phyloP scores from a whole-genome alignment of 371 early-diverging fungal genomes.

The Smittium mucronatum region DNA sequence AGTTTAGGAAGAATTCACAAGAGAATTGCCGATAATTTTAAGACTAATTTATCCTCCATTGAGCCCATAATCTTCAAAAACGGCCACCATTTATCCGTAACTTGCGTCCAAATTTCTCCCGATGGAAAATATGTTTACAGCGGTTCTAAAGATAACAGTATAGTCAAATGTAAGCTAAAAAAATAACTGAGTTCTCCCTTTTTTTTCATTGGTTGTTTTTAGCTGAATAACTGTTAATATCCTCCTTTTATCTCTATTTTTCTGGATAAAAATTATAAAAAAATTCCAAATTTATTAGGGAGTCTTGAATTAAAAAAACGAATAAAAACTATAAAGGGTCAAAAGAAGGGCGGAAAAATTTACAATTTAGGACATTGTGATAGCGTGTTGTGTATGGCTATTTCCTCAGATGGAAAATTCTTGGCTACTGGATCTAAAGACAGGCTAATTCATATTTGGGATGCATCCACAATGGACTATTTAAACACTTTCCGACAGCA shows the following conservation, averaged over 20 bases:
- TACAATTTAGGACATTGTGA: slow-evolving; percentile 58
- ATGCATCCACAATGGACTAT: slow-evolving; percentile 52
- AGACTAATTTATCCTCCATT: slow-evolving; percentile 32
- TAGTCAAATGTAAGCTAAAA: slow-evolving; percentile 59
- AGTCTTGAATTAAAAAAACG: slow-evolving; percentile 40
- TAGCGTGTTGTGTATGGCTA: slow-evolving; percentile 62
- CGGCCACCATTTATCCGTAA: slow-evolving; percentile 64
- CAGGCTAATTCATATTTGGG: slow-evolving; percentile 84
- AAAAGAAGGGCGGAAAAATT: slow-evolving; percentile 14
- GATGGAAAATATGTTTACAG: slow-evolving; percentile 60
- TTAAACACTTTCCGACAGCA: slow-evolving; percentile 75
- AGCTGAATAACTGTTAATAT: too few relatives aligned
- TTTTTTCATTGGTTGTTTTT: neutral
- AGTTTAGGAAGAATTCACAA: slow-evolving; percentile 14
- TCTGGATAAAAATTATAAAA: too few relatives aligned
- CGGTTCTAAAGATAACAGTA: slow-evolving; percentile 77
- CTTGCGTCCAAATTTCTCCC: slow-evolving; percentile 58
- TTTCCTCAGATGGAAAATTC: slow-evolving; percentile 67
- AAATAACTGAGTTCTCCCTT: neutral
- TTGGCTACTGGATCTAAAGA: slow-evolving; percentile 80
- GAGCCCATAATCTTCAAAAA: slow-evolving; percentile 31
- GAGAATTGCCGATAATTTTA: slow-evolving; percentile 32
- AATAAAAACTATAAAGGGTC: slow-evolving; percentile 17
- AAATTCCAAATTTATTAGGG: too few relatives aligned
- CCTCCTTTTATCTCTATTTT: too few relatives aligned